These are phyloP conservation scores for Perkinsus olseni DNA, from an alignment of 169 alveolate species.

Conservation along the genomic window DNA sequence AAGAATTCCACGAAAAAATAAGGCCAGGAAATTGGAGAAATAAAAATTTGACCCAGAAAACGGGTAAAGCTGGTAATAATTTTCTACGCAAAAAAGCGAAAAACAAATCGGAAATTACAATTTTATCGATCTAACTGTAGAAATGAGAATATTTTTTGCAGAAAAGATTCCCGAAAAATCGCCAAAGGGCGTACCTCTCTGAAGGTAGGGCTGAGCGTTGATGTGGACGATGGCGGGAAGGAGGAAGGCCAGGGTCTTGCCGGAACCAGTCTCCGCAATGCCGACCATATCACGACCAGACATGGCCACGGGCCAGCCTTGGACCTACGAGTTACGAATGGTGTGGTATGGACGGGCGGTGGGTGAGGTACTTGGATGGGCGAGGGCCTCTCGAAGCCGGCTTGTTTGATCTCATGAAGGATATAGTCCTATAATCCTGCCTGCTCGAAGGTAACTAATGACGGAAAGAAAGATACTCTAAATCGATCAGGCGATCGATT, in stretches of 20 bases:
- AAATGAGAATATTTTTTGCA: neutral
- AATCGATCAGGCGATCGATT: neutral
- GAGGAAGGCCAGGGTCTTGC: slow-evolving; percentile 92
- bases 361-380: neutral
- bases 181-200: neutral
- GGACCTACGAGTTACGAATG: slow-evolving; percentile 13
- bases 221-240: slow-evolving; percentile 92
- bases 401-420: neutral
- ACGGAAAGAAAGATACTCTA: too few species aligned
- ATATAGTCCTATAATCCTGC: slow-evolving; percentile 65
- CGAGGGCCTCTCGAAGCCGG: slow-evolving; percentile 9
- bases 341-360: neutral
- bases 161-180: neutral
- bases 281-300: slow-evolving; percentile 94
- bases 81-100: too few species aligned
- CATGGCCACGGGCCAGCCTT: slow-evolving; percentile 84
- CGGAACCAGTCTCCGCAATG: slow-evolving; percentile 98
- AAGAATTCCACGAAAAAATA: too few species aligned
- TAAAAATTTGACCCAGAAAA: too few species aligned
- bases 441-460: slow-evolving; percentile 60
- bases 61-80: neutral
- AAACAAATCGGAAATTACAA: too few species aligned
- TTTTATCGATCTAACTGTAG: too few species aligned
- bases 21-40: too few species aligned
- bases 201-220: slow-evolving; percentile 68